Conservation (phyloP, 2,329 filamentous ascomycete genomes). For the Zasmidium citrigriseum region DNA sequence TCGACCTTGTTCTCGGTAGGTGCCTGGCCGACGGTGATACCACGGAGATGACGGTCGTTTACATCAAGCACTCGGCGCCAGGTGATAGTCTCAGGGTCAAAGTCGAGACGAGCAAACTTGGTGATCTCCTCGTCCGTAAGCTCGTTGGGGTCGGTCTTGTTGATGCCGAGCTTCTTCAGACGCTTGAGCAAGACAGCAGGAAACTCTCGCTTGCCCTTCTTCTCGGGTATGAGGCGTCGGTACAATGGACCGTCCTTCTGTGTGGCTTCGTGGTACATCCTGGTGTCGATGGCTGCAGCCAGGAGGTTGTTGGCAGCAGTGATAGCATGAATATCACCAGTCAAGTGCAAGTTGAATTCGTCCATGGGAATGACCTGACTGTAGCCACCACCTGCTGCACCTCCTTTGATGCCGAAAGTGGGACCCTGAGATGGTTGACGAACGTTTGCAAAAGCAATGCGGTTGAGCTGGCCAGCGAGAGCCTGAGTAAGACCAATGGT, state of each 20-base stretch:
- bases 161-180: conserved; percentile 91
- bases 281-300: conserved; percentile 92
- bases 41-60: conserved; percentile 90
- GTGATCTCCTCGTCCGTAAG: conserved; percentile 86
- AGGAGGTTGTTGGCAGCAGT: conserved; percentile 96
- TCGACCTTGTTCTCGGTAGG: conserved; percentile 82
- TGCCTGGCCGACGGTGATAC: conserved; percentile 84
- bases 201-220: conserved; percentile 88
- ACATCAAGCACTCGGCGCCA: conserved; percentile 96
- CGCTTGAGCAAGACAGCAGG: conserved; percentile 88
- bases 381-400: conserved; percentile 95
- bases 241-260: conserved; percentile 90
- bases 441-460: conserved; percentile 92
- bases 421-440: conserved; percentile 95
- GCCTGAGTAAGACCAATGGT: conserved; percentile 95
- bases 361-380: conserved; percentile 99
- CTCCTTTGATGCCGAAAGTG: conserved; percentile 98
- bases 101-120: conserved; percentile 90
- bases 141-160: conserved; percentile 90
- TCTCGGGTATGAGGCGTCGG: conserved; percentile 80
- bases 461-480: conserved; percentile 81
- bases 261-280: conserved; percentile 96
- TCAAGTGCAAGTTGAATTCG: conserved; percentile 97
- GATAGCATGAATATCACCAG: conserved; percentile 96
- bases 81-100: conserved; percentile 94